Evolutionary conservation across 2,329 filamentous ascomycete genomes (phyloP).

Genomic region (Fusarium sp.): DNA sequence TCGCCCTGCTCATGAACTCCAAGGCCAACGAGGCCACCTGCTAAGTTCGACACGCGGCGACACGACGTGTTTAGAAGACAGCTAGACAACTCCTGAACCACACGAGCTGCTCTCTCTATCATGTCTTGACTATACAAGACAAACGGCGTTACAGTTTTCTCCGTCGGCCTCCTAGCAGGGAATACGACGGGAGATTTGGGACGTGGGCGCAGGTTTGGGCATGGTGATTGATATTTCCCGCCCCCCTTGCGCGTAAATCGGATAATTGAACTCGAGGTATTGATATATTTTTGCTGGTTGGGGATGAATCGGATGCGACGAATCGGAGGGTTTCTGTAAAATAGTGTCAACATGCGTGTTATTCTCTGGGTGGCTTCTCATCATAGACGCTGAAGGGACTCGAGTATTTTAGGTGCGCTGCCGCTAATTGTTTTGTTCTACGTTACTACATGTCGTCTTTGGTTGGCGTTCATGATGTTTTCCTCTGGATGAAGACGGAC

Average conservation of each 20-base stretch:
- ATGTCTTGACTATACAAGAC: constrained; percentile 37
- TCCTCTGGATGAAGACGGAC: neutral
- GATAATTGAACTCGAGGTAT: constrained; percentile 36
- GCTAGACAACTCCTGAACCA: constrained; percentile 51
- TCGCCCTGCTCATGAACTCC: constrained; percentile 99
- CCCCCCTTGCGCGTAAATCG: constrained; percentile 36
- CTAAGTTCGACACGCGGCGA: constrained; percentile 22
- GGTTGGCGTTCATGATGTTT: neutral
- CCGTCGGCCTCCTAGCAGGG: constrained; percentile 21
- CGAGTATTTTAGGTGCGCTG: constrained; percentile 57
- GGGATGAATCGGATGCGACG: constrained; percentile 35
- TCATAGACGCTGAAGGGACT: constrained; percentile 59
- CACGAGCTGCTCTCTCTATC: constrained; percentile 38
- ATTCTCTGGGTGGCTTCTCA: constrained; percentile 53
- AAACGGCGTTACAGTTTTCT: constrained; percentile 39
- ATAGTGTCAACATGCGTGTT: constrained; percentile 60
- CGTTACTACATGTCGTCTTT: neutral
- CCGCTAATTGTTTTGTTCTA: constrained; percentile 43
- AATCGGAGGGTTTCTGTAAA: constrained; percentile 57
- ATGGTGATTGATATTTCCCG: constrained; percentile 30
- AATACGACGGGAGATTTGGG: constrained; percentile 31
- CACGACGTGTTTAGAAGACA: constrained; percentile 34
- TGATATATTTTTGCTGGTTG: constrained; percentile 30
- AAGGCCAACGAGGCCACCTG: constrained; percentile 77
- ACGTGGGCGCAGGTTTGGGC: constrained; percentile 37